Base-by-base conservation (phyloP, 2,329 filamentous ascomycete genomes). In the Cladobotryum protrusum region DNA sequence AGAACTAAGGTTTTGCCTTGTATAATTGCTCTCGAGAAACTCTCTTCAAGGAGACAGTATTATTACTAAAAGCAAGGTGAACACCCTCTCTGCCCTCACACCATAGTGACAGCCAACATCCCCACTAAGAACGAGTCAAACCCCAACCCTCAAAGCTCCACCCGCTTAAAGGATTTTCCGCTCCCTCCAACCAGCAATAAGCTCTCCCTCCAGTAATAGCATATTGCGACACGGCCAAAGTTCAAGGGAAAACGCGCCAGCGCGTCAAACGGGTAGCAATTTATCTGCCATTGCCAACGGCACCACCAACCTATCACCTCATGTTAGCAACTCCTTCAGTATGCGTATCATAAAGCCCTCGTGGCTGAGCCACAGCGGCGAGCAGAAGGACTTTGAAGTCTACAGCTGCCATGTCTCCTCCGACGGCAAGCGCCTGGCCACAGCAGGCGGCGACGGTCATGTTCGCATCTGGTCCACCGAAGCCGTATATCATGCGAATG, bases 381-480 rank as follows among this genome's bases (percentile, higher is more conserved):
- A 99, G 74, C 89, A 95, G 68, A 97, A 96, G 67, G 91, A 97
- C 67, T 95, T 95, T 65, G 93, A 99, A 72, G 92, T 97, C 58
- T 99, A 97, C 74, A 96, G 89, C 72, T 97, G 92, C 69, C 89
- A 97, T 76, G 84, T 99, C 57, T 99, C 93, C 24, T 89, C 93
- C 13, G 93, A 99, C 72, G 93, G 92, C 58, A 86, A 83, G 64
- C 83, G 93, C 57, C 79, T 99, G 50, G 93, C 92, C 44, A 97
- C 93, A 17, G 93, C 92, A 54, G 93, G 91, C 61, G 92, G 93
- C 79, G 93, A 99, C 76, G 92, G 93, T 64, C 89, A 96, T 67
- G 93, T 99, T 54, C 87, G 95, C 56, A 88, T 99, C 61, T 99
- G 93, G 93, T 96, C 92, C 18, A 96, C 89, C 52, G 92, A 97